Evolutionary conservation across 768 basidiomycete species (phyloP), one percentile per base, ranked within the genome.

Genomic region (Phylloporus arenicola): DNA sequence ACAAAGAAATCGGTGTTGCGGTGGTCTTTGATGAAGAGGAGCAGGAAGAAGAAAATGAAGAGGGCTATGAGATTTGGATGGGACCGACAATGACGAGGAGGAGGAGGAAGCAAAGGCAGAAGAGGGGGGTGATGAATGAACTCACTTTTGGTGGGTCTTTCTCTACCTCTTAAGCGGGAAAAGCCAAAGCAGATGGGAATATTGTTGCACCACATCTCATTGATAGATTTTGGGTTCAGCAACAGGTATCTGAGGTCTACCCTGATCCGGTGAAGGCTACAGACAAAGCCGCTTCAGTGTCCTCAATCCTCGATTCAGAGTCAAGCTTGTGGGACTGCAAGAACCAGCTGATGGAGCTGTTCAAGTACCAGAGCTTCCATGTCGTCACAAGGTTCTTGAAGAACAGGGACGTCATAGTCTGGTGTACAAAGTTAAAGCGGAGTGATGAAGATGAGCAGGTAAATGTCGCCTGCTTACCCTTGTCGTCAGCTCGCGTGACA

Each of bases 221-320:
- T 61, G 94, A 99, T 67, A 94, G 82, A 24, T 98, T 98, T 81
- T 99, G 93, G 93, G 91, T 99, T 0, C 96, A 99, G 63, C 86
- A 93, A 1, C 88, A 95, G 52, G 84, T 98, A 45, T 82, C 88
- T 0, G 84, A 91, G 63, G 77, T 92, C 13, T 97, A 96, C 62
- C 80, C 94, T 6, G 96, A 99, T 64, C 90, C 96, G 3, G 86
- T 92, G 60, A 96, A 91, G 16, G 89, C 93, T 3, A 86, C 92
- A 51, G 88, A 91, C 69, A 94, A 98, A 61, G 89, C 96, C 1
- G 72, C 86, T 1, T 72, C 84, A 10, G 92, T 94, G 1, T 82
- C 97, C 47, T 79, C 80, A 47, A 82, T 91, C 61, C 86, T 96
- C 42, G 82, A 83, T 20, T 92, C 92, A 3, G 93, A 95, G 61